Conservation (phyloP, 441 rosid species). For the Aquilaria agallochum region DNA sequence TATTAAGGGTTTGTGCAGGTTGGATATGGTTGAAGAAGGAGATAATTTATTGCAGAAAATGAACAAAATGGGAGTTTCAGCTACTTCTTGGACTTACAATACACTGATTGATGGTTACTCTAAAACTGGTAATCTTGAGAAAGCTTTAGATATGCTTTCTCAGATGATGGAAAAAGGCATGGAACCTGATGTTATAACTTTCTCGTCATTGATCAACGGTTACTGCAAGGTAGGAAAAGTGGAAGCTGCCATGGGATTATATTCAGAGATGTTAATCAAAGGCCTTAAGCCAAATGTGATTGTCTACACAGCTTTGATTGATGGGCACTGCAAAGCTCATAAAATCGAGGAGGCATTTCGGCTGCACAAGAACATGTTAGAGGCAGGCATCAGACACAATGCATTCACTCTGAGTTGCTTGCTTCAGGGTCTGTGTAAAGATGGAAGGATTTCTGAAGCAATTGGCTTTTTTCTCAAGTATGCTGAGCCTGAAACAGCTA, state of each 20-base stretch:
- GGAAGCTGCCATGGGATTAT: constrained; percentile 42
- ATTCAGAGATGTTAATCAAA: constrained; percentile 46
- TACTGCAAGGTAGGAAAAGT: constrained; percentile 42
- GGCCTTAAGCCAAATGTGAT: constrained; percentile 48
- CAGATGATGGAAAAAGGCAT: constrained; percentile 38
- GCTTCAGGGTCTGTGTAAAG: constrained; percentile 41
- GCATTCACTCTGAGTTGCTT: constrained; percentile 41
- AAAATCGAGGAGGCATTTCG: constrained; percentile 36
- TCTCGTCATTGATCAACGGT: constrained; percentile 45
- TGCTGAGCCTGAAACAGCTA: constrained; percentile 6
- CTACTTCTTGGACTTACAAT: constrained; percentile 55
- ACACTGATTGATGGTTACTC: constrained; percentile 57
- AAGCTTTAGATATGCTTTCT: constrained; percentile 41
- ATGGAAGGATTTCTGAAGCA: constrained; percentile 42
- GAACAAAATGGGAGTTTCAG: constrained; percentile 36
- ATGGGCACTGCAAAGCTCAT: constrained; percentile 44
- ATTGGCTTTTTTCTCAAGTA: constrained; percentile 36
- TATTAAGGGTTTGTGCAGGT: constrained; percentile 42
- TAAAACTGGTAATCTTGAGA: constrained; percentile 33
- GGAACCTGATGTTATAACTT: constrained; percentile 40
- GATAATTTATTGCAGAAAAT: constrained; percentile 35
- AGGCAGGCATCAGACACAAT: constrained; percentile 36
- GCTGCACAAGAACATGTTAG: constrained; percentile 38
- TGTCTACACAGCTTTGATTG: constrained; percentile 43
- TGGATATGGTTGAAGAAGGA: constrained; percentile 42